Percentiles rank a stretch among this genome's conserved stretches.
phyloP scores from a whole-genome alignment of 495 filamentous ascomycete genomes.

The Xylaria grammica region DNA sequence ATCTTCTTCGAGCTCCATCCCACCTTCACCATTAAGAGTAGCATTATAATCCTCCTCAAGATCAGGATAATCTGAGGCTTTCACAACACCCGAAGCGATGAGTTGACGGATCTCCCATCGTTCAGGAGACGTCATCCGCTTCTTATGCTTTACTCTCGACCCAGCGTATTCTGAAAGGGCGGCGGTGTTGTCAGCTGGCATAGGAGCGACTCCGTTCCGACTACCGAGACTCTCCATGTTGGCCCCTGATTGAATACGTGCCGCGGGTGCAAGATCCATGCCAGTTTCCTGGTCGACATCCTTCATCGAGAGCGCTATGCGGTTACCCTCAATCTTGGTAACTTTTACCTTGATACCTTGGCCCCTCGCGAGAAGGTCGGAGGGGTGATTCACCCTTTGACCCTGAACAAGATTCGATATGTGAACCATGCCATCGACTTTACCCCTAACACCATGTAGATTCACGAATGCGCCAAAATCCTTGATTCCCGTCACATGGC shows the following conservation, averaged over 20 bases:
- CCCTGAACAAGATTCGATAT: conserved; percentile 93
- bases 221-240: conserved; percentile 85
- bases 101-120: conserved; percentile 97
- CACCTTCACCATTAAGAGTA: conserved; percentile 81
- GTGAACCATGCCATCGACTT: conserved; percentile 92
- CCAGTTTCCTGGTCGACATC: conserved; percentile 94
- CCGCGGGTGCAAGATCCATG: conserved; percentile 79
- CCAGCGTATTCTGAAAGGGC: conserved; percentile 66
- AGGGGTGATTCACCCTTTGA: conserved; percentile 87
- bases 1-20: conserved; percentile 95
- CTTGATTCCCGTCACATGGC: conserved; percentile 87
- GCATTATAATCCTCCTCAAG: conserved; percentile 93
- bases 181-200: conserved; percentile 51
- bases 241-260: conserved; percentile 84
- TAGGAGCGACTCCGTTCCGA: conserved; percentile 56
- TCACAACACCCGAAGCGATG: conserved; percentile 91
- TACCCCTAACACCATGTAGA: conserved; percentile 81
- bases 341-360: conserved; percentile 95
- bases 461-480: conserved; percentile 97
- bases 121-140: conserved; percentile 94
- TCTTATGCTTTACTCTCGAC: conserved; percentile 66
- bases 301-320: conserved; percentile 93
- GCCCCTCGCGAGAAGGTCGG: conserved; percentile 78
- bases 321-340: conserved; percentile 76
- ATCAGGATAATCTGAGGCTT: conserved; percentile 90